These are phyloP conservation scores for Eimeria maxima DNA, from an alignment of 169 alveolate genomes.

Conservation along the genomic window DNA sequence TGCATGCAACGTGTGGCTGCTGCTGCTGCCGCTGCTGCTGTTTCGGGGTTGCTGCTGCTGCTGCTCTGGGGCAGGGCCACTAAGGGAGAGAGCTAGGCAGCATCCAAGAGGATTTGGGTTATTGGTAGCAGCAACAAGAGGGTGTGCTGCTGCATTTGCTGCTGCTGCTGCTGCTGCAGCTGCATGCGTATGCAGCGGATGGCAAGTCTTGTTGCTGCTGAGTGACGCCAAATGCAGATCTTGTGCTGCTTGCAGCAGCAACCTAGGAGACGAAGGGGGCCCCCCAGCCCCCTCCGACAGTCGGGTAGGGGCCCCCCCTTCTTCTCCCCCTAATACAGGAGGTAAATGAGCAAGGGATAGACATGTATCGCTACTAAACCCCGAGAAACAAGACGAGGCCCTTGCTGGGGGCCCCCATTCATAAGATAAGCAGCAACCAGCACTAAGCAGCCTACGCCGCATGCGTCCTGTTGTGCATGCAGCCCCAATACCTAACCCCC, in stretches of 20 bases:
- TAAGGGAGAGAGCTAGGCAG: too few relatives aligned
- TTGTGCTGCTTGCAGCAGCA: not conserved
- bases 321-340: not conserved
- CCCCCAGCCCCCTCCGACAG: not conserved
- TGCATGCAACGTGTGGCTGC: not conserved
- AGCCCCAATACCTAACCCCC: not conserved
- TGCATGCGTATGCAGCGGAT: not conserved
- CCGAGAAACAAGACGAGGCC: not conserved
- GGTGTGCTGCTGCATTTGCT: not conserved
- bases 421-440: not conserved
- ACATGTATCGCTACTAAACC: slow-evolving; percentile 54
- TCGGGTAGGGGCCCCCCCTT: not conserved
- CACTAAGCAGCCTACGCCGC: not conserved
- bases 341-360: slow-evolving; percentile 22
- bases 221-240: not conserved
- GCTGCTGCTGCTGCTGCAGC: not conserved
- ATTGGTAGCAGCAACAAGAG: too few relatives aligned
- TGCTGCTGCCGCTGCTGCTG: not conserved
- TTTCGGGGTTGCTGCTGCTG: not conserved
- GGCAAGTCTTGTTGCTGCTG: not conserved
- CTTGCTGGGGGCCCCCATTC: not conserved
- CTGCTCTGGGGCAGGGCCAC: too few relatives aligned
- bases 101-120: too few relatives aligned
- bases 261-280: not conserved
- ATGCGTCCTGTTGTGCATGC: not conserved